phyloP scores from a whole-genome alignment of 495 filamentous ascomycete species.

The Filosporella fistucella region DNA sequence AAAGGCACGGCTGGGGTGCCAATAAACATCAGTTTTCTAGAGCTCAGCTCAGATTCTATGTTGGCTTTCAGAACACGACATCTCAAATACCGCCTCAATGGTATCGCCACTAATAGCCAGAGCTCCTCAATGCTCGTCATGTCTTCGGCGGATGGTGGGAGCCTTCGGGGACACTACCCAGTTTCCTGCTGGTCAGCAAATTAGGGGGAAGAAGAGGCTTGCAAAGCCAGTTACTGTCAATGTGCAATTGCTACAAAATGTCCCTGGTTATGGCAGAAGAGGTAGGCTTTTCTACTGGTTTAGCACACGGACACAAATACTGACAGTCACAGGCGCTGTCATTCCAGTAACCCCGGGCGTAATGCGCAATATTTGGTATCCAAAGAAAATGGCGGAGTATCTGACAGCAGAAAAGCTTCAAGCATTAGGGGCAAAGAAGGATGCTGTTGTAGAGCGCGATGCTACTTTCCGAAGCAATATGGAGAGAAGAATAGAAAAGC shows the following conservation, averaged over 20 bases:
- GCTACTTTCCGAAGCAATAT: conserved; percentile 29
- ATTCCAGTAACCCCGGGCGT: conserved; percentile 45
- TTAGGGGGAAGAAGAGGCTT: conserved; percentile 50
- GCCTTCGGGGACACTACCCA: conserved; percentile 5
- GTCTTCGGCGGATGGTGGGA: conserved; percentile 19
- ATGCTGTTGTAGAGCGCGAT: conserved; percentile 42
- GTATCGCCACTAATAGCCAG: conserved; percentile 19
- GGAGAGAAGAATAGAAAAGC: conserved; percentile 6
- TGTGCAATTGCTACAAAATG: conserved; percentile 48
- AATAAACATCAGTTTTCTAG: too few relatives aligned
- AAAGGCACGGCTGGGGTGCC: too few relatives aligned
- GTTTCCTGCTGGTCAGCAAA: conserved; percentile 29
- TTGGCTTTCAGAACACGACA: too few relatives aligned
- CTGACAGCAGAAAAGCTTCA: conserved; percentile 36
- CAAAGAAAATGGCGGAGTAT: conserved; percentile 49
- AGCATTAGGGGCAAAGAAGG: conserved; percentile 33
- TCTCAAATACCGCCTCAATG: conserved; percentile 19
- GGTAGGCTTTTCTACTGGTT: too few relatives aligned
- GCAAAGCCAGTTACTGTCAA: conserved; percentile 43
- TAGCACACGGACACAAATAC: too few relatives aligned
- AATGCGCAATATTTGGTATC: conserved; percentile 55
- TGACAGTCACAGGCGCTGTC: conserved; percentile 40
- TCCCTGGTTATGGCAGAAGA: conserved; percentile 45
- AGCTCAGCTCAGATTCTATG: too few relatives aligned
- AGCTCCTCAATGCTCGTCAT: conserved; percentile 24